Conservation (phyloP, 2,329 filamentous ascomycete genomes). For the Diaporthe sp. region DNA sequence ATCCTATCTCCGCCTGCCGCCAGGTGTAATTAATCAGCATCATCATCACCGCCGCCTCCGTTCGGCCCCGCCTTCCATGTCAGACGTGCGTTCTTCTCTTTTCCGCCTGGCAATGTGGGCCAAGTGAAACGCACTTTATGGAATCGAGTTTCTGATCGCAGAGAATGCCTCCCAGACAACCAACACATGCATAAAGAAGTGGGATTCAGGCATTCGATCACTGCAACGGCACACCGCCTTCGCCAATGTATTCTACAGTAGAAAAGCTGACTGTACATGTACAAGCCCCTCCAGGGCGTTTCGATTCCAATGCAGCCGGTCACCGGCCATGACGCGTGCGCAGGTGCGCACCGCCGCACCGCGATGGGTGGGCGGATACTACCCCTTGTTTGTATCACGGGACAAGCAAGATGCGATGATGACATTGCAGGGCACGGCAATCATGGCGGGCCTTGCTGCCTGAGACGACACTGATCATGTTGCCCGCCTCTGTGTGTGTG, state of each 20-base stretch:
- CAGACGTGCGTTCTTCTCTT: neutral
- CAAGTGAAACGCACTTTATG: neutral
- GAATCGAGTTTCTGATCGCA: neutral
- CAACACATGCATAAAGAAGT: neutral
- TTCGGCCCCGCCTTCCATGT: no score
- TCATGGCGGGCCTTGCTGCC: neutral
- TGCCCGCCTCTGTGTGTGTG: neutral
- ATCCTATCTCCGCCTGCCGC: neutral
- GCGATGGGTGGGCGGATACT: neutral
- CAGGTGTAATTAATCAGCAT: conserved; percentile 24
- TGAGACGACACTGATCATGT: neutral
- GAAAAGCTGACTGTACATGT: conserved; percentile 32
- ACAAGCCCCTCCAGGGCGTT: conserved; percentile 14
- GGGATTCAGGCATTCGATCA: neutral
- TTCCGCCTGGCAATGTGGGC: neutral
- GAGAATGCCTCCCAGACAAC: neutral
- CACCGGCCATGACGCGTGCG: conserved; percentile 17
- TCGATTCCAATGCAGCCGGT: conserved; percentile 9
- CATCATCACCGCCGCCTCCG: neutral
- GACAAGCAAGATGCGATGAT: conserved; percentile 1
- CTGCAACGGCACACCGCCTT: conserved; percentile 1
- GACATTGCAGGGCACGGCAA: conserved; percentile 5
- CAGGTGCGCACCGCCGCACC: neutral
- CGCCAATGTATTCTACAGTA: neutral
- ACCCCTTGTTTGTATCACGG: neutral